phyloP scores from a whole-genome alignment of 140 eudicot genomes.

The Stevia rebaudiana region DNA sequence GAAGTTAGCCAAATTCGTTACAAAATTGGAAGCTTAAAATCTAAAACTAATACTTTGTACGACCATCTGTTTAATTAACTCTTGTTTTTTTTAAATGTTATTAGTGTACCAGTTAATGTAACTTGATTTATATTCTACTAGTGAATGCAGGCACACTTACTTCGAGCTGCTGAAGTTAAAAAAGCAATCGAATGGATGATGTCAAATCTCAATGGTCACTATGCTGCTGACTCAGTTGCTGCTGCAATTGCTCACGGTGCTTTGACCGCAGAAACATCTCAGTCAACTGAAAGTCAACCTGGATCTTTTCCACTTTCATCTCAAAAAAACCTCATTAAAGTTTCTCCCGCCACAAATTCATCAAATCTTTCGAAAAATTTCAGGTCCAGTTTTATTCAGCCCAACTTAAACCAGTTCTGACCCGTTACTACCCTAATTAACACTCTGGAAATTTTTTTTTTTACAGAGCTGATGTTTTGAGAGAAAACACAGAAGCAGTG shows the following conservation, averaged over 20 bases:
- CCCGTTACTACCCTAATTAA: constrained; percentile 1
- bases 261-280: constrained; percentile 54
- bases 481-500: constrained; percentile 96
- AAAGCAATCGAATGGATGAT: constrained; percentile 92
- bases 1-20: too few species aligned
- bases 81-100: too few species aligned
- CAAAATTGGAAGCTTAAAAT: too few species aligned
- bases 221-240: constrained; percentile 96
- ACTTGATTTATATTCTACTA: constrained; percentile 72
- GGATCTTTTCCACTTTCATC: constrained; percentile 44
- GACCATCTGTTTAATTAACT: too few species aligned
- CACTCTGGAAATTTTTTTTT: constrained; percentile 5
- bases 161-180: constrained; percentile 88
- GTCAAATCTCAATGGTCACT: constrained; percentile 86
- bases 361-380: constrained; percentile 71
- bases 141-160: constrained; percentile 98
- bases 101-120: constrained; percentile 34
- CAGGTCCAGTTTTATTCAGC: constrained; percentile 1
- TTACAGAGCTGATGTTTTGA: constrained; percentile 83
- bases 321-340: constrained; percentile 39
- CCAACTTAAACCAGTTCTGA: neutral
- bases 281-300: constrained; percentile 37
- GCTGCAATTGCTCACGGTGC: constrained; percentile 98
- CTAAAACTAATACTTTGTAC: too few species aligned
- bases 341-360: constrained; percentile 41